Conservation (phyloP, 305 asterid species). For the Fraxinus ornus region DNA sequence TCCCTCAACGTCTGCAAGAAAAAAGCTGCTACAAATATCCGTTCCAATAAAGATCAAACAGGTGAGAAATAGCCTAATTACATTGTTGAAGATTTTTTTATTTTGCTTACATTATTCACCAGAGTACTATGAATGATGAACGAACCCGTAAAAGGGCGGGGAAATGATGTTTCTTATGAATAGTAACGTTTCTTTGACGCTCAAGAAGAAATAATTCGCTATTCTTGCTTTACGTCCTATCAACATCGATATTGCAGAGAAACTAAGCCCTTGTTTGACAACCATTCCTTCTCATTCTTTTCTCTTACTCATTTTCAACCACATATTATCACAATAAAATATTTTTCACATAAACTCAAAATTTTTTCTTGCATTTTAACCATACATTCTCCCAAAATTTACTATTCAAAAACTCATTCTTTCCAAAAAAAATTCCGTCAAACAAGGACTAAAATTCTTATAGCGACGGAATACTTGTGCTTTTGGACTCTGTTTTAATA, state of each 20-base stretch:
- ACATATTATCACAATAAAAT: neutral
- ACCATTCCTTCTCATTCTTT: neutral
- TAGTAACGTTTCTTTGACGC: neutral
- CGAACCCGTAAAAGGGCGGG: neutral
- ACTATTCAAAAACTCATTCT: neutral
- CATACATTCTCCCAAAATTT: neutral
- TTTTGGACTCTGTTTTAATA: neutral
- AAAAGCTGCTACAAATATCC: constrained; percentile 94
- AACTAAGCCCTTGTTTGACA: neutral
- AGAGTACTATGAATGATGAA: neutral
- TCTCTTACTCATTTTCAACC: neutral
- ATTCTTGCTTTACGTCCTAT: neutral
- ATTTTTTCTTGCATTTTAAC: neutral
- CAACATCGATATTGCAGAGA: neutral
- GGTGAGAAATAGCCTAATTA: constrained; percentile 42
- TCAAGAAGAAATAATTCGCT: neutral
- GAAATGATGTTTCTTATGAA: neutral
- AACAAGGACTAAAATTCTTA: neutral
- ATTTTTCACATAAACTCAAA: neutral
- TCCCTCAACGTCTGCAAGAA: constrained; percentile 94
- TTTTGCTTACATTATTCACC: neutral
- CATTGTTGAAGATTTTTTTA: neutral
- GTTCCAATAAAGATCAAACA: constrained; percentile 88
- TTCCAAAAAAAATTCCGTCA: neutral
- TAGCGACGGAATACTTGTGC: neutral